Conservation (phyloP, 768 basidiomycete species). For the Cystofilobasidium capitatum region DNA sequence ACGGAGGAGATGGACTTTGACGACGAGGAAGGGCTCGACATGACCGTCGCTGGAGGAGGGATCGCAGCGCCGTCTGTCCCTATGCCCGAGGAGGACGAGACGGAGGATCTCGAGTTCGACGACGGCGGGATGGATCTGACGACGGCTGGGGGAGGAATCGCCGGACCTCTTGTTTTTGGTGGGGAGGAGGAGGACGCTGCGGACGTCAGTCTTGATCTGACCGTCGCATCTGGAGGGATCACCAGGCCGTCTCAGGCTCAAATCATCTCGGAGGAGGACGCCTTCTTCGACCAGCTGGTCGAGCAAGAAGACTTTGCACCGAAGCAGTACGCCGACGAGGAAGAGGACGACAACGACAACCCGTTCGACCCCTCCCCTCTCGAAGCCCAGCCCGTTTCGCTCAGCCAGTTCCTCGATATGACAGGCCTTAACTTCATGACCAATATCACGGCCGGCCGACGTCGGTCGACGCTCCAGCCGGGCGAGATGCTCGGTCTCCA, state of each 20-base stretch:
- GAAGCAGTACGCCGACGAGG: not conserved
- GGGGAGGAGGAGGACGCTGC: not conserved
- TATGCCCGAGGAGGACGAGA: not conserved
- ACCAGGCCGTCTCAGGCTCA: not conserved
- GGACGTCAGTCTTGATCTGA: too few species aligned
- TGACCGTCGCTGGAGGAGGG: slow-evolving; percentile 26
- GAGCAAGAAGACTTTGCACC: not conserved
- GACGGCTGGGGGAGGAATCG: slow-evolving; percentile 34
- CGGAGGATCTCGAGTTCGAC: slow-evolving; percentile 16
- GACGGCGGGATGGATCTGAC: slow-evolving; percentile 37
- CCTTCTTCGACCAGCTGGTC: not conserved
- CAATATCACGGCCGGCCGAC: slow-evolving; percentile 33
- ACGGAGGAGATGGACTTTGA: not conserved
- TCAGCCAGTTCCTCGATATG: slow-evolving; percentile 39
- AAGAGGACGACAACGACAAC: not conserved
- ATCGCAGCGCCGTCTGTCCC: not conserved
- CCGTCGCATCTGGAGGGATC: too few species aligned
- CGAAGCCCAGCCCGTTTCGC: slow-evolving; percentile 28
- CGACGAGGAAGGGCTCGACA: slow-evolving; percentile 26
- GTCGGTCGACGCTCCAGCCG: slow-evolving; percentile 36
- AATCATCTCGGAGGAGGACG: not conserved
- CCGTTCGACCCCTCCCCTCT: not conserved
- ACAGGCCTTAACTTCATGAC: slow-evolving; percentile 39
- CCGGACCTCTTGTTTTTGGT: too few species aligned
- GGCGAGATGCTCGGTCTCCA: slow-evolving; percentile 34